Evolutionary conservation across 2,329 filamentous ascomycete species (phyloP).

Genomic region (Furcasterigmium sp.): DNA sequence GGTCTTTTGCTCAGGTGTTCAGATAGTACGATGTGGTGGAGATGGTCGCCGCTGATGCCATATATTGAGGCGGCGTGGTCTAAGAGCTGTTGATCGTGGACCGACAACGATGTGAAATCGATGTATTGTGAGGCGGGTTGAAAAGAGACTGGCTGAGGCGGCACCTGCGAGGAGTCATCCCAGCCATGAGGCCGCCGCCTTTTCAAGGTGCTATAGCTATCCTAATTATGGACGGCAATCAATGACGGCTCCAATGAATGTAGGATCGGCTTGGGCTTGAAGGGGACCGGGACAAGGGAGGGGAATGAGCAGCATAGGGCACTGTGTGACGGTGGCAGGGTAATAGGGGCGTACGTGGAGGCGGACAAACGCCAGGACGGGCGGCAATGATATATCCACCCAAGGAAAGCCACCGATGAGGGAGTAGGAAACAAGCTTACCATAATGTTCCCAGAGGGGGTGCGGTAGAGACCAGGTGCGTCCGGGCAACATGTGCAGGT

Average conservation of each 20-base stretch:
- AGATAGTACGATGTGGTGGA: slow-evolving; percentile 16
- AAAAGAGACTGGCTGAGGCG: slow-evolving; percentile 22
- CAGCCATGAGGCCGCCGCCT: slow-evolving; percentile 37
- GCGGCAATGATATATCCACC: slow-evolving; percentile 29
- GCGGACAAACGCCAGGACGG: slow-evolving; percentile 2
- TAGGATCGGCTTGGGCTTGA: neutral
- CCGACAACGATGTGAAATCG: slow-evolving; percentile 17
- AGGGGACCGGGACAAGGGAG: neutral
- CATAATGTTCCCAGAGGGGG: slow-evolving; percentile 39
- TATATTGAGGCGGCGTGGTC: slow-evolving; percentile 22
- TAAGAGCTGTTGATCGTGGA: slow-evolving; percentile 19
- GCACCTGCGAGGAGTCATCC: slow-evolving; percentile 27
- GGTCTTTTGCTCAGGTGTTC: slow-evolving; percentile 24
- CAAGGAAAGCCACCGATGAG: slow-evolving; percentile 39
- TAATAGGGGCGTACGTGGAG: slow-evolving; percentile 11
- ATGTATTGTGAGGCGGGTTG: slow-evolving; percentile 17
- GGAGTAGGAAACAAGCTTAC: slow-evolving; percentile 37
- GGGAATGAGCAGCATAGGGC: neutral
- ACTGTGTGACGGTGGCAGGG: neutral
- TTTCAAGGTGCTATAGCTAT: slow-evolving; percentile 29
- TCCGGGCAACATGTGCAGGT: slow-evolving; percentile 24
- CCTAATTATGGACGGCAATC: slow-evolving; percentile 25
- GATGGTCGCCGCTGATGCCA: slow-evolving; percentile 23
- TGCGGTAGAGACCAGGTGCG: slow-evolving; percentile 22
- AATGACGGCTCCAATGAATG: slow-evolving; percentile 15